Base-by-base conservation (phyloP, 2,329 filamentous ascomycete genomes). In the Cadophora sp. region DNA sequence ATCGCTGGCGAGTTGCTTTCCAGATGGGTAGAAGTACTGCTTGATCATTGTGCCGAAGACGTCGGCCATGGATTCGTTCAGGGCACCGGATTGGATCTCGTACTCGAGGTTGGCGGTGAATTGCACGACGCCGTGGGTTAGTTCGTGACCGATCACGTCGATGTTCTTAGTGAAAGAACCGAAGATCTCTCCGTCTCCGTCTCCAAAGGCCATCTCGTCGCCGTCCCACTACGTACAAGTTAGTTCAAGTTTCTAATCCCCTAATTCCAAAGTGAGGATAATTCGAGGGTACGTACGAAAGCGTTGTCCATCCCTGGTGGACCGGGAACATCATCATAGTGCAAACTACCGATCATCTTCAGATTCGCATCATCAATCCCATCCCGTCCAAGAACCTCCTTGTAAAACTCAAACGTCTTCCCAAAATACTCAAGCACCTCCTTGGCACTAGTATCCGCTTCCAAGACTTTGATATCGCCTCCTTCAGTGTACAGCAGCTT, bases 41-140 rank as follows among this genome's bases (percentile, higher is more conserved):
- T 87, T 85, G 66, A 84, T 77, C 83, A 87, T 86, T 75, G 84
- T 81, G 66, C 84, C 85, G 71, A 87, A 87, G 1, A 83, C 82
- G 70, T 88, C 85, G 0, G 85, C 83, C 39, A 87, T 71, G 69
- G 85, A 83, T 75, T 88, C 85, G 67, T 87, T 87, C 47, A 88
- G 78, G 16, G 85, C 85, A 20, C 85, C 85, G 16, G 82, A 77
- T 73, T 87, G 82, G 45, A 79, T 81, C n/a, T 75, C 70, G 72
- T 87, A 87, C 60, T 82, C 76, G 9, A 88, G 80, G 1, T 81
- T 80, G 13, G 80, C 81, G 2, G 82, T 83, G 72, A 84, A 78
- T 70, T 86, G 81, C 0, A 82, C 84, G 22, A 88, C 79, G 33
- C 83, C 85, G 71, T 87, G 85, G 45, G 84, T 86, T 22, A 87